Evolutionary conservation across 2,329 filamentous ascomycete species (phyloP).

Genomic region (Fusarium sulawesiense): DNA sequence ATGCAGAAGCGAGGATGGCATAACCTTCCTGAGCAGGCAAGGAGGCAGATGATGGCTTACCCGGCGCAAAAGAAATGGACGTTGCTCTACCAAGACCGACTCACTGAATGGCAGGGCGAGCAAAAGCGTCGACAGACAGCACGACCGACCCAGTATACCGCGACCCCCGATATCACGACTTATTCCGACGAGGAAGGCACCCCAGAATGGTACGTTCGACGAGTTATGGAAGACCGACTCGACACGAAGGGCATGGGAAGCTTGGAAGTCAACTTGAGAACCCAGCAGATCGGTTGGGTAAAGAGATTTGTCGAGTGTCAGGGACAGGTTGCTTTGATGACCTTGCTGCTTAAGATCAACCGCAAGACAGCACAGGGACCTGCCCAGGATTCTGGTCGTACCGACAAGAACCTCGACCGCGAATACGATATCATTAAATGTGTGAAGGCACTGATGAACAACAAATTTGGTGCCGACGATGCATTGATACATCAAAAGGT

Average conservation of each 20-base stretch:
- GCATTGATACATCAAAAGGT: slow-evolving; percentile 91
- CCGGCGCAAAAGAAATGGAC: slow-evolving; percentile 97
- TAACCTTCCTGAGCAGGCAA: slow-evolving; percentile 93
- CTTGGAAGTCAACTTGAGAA: slow-evolving; percentile 92
- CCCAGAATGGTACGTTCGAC: slow-evolving; percentile 97
- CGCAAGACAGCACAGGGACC: slow-evolving; percentile 82
- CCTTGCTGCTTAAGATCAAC: slow-evolving; percentile 93
- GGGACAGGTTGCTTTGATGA: slow-evolving; percentile 94
- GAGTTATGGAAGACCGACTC: slow-evolving; percentile 95
- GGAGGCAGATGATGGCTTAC: slow-evolving; percentile 95
- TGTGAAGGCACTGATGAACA: slow-evolving; percentile 97
- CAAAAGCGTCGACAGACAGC: slow-evolving; percentile 86
- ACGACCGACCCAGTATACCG: slow-evolving; percentile 76
- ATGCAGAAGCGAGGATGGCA: slow-evolving; percentile 99
- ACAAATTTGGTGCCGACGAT: slow-evolving; percentile 98
- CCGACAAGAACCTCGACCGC: slow-evolving; percentile 84
- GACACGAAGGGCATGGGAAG: slow-evolving; percentile 92
- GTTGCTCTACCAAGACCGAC: slow-evolving; percentile 90
- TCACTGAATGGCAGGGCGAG: slow-evolving; percentile 94
- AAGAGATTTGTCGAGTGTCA: slow-evolving; percentile 97
- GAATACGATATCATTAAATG: slow-evolving; percentile 99
- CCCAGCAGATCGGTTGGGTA: slow-evolving; percentile 98
- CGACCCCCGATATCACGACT: slow-evolving; percentile 75
- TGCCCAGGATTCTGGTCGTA: slow-evolving; percentile 66
- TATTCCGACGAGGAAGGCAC: slow-evolving; percentile 94